phyloP scores from a whole-genome alignment of 345 rosid species.

The Physaria fendleri region DNA sequence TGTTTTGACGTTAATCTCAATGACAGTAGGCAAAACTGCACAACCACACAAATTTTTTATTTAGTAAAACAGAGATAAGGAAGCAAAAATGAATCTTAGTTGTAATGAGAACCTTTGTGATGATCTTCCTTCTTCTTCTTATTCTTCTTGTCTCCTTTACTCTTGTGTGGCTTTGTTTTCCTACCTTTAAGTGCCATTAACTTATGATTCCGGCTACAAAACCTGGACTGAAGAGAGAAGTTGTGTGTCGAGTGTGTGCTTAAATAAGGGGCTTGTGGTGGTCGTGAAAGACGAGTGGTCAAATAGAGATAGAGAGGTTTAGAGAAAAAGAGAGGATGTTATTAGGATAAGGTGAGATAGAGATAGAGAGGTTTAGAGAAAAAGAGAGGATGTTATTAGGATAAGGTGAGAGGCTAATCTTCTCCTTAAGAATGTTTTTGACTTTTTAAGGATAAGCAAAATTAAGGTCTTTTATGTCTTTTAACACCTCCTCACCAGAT shows the following conservation, averaged over 20 bases:
- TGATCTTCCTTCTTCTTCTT: constrained; percentile 89
- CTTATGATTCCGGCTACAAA: neutral
- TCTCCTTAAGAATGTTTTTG: too few relatives aligned
- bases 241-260: constrained; percentile 1
- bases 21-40: constrained; percentile 68
- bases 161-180: constrained; percentile 64
- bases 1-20: constrained; percentile 64
- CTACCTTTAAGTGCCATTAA: constrained; percentile 87
- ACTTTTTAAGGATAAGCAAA: too few relatives aligned
- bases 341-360: too few relatives aligned
- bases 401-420: too few relatives aligned
- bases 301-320: constrained; percentile 23
- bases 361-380: too few relatives aligned
- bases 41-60: constrained; percentile 16
- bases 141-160: constrained; percentile 82
- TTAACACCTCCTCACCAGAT: too few relatives aligned
- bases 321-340: too few relatives aligned
- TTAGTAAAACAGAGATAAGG: neutral
- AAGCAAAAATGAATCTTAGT: too few relatives aligned
- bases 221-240: neutral
- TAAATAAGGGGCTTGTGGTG: constrained; percentile 12
- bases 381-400: too few relatives aligned
- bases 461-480: too few relatives aligned
- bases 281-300: constrained; percentile 23
- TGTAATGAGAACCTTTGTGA: neutral